Conservation (phyloP, 805 yeast species). For the Candida argentea region DNA sequence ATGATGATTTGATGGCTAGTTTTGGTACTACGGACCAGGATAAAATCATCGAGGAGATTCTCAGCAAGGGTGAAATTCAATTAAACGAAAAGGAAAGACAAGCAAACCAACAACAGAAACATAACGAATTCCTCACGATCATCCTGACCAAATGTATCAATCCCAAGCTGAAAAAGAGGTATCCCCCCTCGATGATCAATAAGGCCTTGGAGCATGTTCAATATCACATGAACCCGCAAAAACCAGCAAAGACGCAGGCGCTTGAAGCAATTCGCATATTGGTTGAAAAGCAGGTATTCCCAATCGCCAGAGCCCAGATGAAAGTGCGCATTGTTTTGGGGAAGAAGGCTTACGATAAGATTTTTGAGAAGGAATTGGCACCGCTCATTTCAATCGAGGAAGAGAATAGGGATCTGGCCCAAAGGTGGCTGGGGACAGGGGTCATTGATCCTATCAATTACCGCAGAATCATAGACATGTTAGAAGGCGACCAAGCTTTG, state of each 20-base stretch:
- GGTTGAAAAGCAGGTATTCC: conserved; percentile 72
- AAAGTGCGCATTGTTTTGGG: conserved; percentile 58
- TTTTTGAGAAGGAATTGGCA: conserved; percentile 21
- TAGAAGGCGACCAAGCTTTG: conserved; percentile 36
- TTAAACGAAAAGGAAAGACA: conserved; percentile 88
- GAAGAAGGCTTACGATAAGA: conserved; percentile 40
- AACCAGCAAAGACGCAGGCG: conserved; percentile 80
- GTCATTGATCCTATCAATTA: conserved; percentile 82
- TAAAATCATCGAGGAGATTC: conserved; percentile 66
- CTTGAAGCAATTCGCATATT: conserved; percentile 79
- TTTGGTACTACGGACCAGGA: conserved; percentile 74
- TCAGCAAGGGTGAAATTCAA: conserved; percentile 89
- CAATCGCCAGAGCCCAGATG: conserved; percentile 93
- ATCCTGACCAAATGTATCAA: conserved; percentile 87
- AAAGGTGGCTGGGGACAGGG: conserved; percentile 36
- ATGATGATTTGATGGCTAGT: conserved; percentile 64
- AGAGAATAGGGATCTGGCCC: conserved; percentile 32
- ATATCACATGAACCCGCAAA: conserved; percentile 64
- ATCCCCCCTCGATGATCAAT: conserved; percentile 90
- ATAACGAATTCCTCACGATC: conserved; percentile 72
- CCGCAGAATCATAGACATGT: conserved; percentile 54
- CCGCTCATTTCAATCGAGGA: conserved; percentile 32
- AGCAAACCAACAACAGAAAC: conserved; percentile 60
- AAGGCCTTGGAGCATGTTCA: conserved; percentile 73
- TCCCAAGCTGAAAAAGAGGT: conserved; percentile 80